phyloP scores from a whole-genome alignment of 2,329 filamentous ascomycete genomes.

The Aaosphaeria pasadenensis region DNA sequence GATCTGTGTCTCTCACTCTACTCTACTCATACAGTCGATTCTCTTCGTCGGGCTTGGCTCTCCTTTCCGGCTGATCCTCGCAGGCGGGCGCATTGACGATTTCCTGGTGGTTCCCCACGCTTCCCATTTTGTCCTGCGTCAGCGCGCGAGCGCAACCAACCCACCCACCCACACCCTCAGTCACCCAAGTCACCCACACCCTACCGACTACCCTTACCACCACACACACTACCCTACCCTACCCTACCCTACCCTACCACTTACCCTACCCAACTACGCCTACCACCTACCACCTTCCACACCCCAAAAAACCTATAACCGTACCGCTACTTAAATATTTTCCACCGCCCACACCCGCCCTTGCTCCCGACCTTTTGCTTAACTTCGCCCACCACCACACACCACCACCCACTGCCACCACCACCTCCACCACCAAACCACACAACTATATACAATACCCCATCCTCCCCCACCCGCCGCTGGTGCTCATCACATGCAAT shows the following conservation, averaged over 20 bases:
- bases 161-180: too few relatives aligned
- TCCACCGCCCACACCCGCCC: conserved; percentile 27
- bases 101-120: conserved; percentile 16
- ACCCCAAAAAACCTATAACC: too few relatives aligned
- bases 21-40: conserved; percentile 1
- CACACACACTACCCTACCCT: too few relatives aligned
- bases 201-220: too few relatives aligned
- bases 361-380: conserved; percentile 26
- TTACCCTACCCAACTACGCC: too few relatives aligned
- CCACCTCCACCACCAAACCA: background rate
- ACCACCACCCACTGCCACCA: conserved; percentile 3
- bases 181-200: too few relatives aligned
- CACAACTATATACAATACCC: too few relatives aligned
- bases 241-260: too few relatives aligned
- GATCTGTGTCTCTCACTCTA: too few relatives aligned
- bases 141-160: conserved; percentile 1
- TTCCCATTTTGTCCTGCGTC: conserved; percentile 17
- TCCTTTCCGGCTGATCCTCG: conserved; percentile 32
- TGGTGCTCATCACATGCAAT: conserved; percentile 38
- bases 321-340: conserved; percentile 30
- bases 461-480: too few relatives aligned
- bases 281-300: too few relatives aligned
- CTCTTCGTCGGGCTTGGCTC: conserved; percentile 20
- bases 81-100: conserved; percentile 1
- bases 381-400: conserved; percentile 11